Conservation (phyloP, 257 asterid species). For the Solanum arcanum region DNA sequence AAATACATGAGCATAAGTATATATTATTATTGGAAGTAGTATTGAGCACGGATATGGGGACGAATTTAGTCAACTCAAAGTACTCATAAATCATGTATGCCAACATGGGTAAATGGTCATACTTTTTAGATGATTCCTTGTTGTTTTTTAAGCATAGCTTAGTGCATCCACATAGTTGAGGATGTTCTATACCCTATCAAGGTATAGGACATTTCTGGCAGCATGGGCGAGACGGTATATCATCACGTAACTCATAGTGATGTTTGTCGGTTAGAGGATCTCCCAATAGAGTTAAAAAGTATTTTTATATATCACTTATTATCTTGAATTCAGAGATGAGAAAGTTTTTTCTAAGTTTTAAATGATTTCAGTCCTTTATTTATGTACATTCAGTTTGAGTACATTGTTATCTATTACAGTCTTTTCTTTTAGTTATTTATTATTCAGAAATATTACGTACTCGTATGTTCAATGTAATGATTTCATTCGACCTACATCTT, state of each 20-base stretch:
- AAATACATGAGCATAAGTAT: not conserved
- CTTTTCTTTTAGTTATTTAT: not conserved
- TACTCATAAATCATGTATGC: not conserved
- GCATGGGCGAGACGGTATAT: not conserved
- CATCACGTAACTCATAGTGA: not conserved
- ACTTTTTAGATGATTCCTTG: not conserved
- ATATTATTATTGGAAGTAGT: not conserved
- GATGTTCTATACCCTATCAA: not conserved
- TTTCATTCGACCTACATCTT: not conserved
- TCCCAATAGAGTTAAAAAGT: not conserved
- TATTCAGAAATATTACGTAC: not conserved
- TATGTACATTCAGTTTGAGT: not conserved
- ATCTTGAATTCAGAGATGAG: not conserved
- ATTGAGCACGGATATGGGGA: no score
- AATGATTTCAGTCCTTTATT: not conserved
- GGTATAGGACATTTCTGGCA: not conserved
- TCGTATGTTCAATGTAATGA: no score
- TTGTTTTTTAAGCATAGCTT: no score
- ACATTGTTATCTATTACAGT: not conserved
- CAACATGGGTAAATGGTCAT: not conserved
- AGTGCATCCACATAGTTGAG: not conserved
- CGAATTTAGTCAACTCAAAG: not conserved
- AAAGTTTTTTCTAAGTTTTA: no score
- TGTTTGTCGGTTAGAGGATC: not conserved
- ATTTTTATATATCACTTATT: not conserved